Percentiles rank a stretch among this genome's conserved stretches.
Conservation (phyloP, 495 filamentous ascomycete species). For the Xylaria scruposa region DNA sequence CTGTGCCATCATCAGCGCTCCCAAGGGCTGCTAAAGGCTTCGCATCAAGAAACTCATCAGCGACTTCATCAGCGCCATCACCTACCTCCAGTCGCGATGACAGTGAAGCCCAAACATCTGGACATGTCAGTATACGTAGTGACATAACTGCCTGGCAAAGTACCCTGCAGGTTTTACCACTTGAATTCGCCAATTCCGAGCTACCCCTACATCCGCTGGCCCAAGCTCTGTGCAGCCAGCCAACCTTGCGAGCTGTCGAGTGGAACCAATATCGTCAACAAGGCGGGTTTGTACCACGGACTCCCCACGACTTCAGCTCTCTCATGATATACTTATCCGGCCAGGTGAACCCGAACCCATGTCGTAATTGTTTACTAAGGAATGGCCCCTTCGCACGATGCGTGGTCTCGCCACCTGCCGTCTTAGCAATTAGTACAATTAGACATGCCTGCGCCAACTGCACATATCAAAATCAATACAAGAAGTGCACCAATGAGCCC, state of each 20-base stretch:
- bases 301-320: constrained; percentile 33
- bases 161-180: constrained; percentile 27
- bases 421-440: constrained; percentile 29
- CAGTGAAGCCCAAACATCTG: constrained; percentile 9
- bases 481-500: constrained; percentile 34
- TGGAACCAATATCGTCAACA: constrained; percentile 37
- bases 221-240: constrained; percentile 30
- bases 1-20: neutral
- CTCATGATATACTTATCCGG: constrained; percentile 41
- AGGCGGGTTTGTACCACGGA: constrained; percentile 32
- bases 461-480: constrained; percentile 38
- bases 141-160: constrained; percentile 34
- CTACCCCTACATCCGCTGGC: constrained; percentile 32
- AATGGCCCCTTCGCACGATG: constrained; percentile 36
- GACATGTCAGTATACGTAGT: constrained; percentile 9
- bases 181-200: constrained; percentile 16
- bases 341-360: constrained; percentile 37
- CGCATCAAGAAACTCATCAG: neutral
- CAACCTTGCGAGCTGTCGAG: constrained; percentile 31
- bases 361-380: constrained; percentile 33
- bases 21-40: neutral
- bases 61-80: neutral
- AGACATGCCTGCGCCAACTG: constrained; percentile 39
- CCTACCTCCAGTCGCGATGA: constrained; percentile 15
- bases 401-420: constrained; percentile 31